phyloP scores from a whole-genome alignment of 331 rosid species.

The Spiraea crenata region DNA sequence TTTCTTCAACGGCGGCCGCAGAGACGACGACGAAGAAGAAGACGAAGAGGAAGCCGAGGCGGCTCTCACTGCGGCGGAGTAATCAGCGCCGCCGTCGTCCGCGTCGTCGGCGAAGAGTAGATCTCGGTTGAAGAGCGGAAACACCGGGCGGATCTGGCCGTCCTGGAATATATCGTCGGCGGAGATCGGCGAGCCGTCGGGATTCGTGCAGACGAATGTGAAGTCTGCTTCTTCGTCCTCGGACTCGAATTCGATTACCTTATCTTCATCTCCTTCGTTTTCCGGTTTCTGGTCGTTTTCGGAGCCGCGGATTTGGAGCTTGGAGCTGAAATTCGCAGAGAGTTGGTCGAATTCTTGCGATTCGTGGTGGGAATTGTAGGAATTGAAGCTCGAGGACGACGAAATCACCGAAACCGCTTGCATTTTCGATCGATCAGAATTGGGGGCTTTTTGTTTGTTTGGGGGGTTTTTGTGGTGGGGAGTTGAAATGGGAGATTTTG shows the following conservation, averaged over 20 bases:
- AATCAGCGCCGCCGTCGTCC: slow-evolving; percentile 14
- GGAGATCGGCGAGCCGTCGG: slow-evolving; percentile 50
- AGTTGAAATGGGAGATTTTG: not conserved
- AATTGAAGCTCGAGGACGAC: slow-evolving; percentile 20
- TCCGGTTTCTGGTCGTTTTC: not conserved
- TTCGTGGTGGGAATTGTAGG: not conserved
- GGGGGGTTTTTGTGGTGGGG: no score
- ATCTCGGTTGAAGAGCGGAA: slow-evolving; percentile 57
- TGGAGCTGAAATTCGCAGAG: slow-evolving; percentile 31
- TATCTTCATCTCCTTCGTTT: not conserved
- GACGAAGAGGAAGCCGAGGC: not conserved
- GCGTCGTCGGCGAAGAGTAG: slow-evolving; percentile 39
- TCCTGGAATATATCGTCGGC: slow-evolving; percentile 68
- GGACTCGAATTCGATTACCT: not conserved
- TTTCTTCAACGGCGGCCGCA: slow-evolving; percentile 49
- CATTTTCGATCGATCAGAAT: slow-evolving; percentile 22
- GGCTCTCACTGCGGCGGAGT: not conserved
- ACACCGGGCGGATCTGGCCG: slow-evolving; percentile 73
- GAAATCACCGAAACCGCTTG: slow-evolving; percentile 34
- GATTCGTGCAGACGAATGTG: slow-evolving; percentile 48
- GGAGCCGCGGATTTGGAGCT: slow-evolving; percentile 15
- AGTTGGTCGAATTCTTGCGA: slow-evolving; percentile 7
- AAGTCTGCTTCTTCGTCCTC: slow-evolving; percentile 41
- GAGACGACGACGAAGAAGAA: slow-evolving; percentile 25
- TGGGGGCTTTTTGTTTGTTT: not conserved